Percentiles rank a stretch among this genome's conserved stretches.
Conservation (phyloP, 1,284 basidiomycete species). For the Ustilago nuda region DNA sequence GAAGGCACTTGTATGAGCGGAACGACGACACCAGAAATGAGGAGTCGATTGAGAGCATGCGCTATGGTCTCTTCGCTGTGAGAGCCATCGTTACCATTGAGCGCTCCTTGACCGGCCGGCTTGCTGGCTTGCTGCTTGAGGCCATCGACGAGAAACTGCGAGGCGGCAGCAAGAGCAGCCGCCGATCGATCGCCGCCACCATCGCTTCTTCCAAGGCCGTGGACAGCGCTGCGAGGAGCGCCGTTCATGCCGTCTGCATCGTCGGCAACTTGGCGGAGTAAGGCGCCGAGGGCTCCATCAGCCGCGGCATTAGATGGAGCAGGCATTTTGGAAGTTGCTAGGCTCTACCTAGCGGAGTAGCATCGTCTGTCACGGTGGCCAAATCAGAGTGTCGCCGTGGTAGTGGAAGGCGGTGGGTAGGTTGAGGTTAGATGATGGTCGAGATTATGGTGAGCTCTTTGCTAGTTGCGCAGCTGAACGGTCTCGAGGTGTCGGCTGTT, state of each 20-base stretch:
- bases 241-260: neutral
- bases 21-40: constrained; percentile 31
- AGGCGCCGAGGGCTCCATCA: constrained; percentile 25
- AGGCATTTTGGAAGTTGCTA: constrained; percentile 3
- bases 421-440: neutral
- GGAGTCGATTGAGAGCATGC: constrained; percentile 44
- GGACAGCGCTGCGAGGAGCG: neutral
- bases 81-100: constrained; percentile 8
- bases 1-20: constrained; percentile 28
- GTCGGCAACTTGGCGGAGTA: constrained; percentile 23
- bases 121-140: constrained; percentile 6
- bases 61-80: constrained; percentile 40
- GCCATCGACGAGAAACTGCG: constrained; percentile 33
- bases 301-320: constrained; percentile 10
- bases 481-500: constrained; percentile 3
- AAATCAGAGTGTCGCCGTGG: neutral
- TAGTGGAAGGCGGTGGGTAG: neutral
- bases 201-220: neutral
- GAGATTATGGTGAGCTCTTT: constrained; percentile 1
- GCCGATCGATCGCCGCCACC: constrained; percentile 11
- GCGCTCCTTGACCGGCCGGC: neutral
- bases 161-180: constrained; percentile 36
- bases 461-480: neutral
- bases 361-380: neutral
- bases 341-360: neutral